Evolutionary conservation across 176 grass and related monocot genomes (phyloP).

Genomic region (Lolium multiflorum): DNA sequence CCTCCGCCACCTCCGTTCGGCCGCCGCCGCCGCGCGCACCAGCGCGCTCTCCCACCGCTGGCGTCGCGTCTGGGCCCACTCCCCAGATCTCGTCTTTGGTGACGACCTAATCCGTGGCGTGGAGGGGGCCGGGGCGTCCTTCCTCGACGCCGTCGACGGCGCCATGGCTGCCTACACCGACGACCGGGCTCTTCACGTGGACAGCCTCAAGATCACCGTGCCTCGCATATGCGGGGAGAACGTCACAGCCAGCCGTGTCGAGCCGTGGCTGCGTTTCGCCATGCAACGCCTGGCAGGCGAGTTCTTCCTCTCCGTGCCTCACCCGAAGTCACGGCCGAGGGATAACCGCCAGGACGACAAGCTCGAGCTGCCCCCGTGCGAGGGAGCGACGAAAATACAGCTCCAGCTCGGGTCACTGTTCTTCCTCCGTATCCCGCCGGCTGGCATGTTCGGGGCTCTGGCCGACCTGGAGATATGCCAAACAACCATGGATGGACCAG

Average conservation of each 20-base stretch:
- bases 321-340: neutral
- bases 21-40: constrained; percentile 5
- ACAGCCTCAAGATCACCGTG: neutral
- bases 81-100: neutral
- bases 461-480: neutral
- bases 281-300: neutral
- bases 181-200: too few species aligned
- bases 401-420: neutral
- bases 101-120: neutral
- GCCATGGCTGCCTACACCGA: too few species aligned
- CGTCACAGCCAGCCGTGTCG: neutral
- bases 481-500: neutral
- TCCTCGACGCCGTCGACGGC: too few species aligned
- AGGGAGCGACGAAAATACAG: neutral
- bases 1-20: constrained; percentile 2
- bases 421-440: neutral
- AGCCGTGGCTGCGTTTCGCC: neutral
- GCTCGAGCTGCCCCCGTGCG: neutral
- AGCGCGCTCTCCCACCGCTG: constrained; percentile 19
- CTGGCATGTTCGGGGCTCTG: neutral
- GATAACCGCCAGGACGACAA: neutral
- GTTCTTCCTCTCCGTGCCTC: neutral
- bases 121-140: neutral
- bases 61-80: neutral
- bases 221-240: neutral